A percentile compares a stretch with the other conserved stretches of the same genome.
Evolutionary conservation across 2,329 filamentous ascomycete genomes (phyloP).

Genomic region (Drechslerella dactyloides): DNA sequence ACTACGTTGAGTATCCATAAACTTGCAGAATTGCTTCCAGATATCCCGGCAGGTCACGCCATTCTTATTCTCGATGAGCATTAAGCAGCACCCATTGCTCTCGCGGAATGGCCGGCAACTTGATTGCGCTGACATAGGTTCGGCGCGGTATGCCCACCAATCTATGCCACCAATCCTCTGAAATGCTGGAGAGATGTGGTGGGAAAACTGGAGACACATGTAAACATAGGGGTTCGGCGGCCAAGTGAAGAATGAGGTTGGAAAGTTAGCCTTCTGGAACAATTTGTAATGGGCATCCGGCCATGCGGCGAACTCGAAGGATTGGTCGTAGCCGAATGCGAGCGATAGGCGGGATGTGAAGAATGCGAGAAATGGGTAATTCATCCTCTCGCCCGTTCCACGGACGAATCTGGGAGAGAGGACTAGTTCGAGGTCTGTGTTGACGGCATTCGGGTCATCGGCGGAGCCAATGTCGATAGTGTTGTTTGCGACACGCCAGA

Average conservation of each 20-base stretch:
- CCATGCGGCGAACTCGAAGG: background rate
- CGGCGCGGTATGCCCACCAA: background rate
- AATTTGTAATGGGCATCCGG: background rate
- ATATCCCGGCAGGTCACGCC: background rate
- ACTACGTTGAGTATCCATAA: background rate
- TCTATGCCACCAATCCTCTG: background rate
- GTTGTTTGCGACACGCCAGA: background rate
- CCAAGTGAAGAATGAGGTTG: conserved; percentile 3
- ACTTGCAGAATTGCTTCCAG: background rate
- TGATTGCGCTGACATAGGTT: background rate
- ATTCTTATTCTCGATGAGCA: background rate
- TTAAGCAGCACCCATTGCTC: background rate
- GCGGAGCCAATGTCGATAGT: background rate
- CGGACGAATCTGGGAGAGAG: background rate
- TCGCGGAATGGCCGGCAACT: background rate
- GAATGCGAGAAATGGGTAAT: conserved; percentile 7
- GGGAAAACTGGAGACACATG: background rate
- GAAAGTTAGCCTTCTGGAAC: background rate
- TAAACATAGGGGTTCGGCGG: background rate
- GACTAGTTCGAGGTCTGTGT: background rate
- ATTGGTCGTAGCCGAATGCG: background rate
- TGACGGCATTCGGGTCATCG: background rate
- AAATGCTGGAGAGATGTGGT: background rate
- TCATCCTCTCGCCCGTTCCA: background rate
- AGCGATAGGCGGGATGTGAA: background rate